A percentile compares a stretch with the other conserved stretches of the same genome.
Conservation (phyloP, 495 filamentous ascomycete genomes). For the Opeltia flavorubescens region DNA sequence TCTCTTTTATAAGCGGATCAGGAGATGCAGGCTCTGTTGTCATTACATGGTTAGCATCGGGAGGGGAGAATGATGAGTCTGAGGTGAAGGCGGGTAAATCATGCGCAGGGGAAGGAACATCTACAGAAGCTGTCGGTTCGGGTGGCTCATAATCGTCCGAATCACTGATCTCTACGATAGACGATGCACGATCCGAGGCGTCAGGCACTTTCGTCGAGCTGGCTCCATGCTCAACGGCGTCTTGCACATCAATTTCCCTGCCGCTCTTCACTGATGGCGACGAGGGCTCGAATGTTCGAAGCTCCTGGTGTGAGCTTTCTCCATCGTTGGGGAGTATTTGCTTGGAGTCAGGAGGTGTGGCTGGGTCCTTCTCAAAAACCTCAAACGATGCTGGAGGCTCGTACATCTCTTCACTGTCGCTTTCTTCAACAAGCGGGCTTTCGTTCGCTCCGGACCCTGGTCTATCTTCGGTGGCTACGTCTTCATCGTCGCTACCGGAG, state of each 20-base stretch:
- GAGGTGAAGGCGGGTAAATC: background rate
- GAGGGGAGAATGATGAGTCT: conserved; percentile 1
- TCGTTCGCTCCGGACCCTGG: background rate
- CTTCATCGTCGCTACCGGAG: conserved; percentile 14
- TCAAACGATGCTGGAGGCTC: conserved; percentile 1
- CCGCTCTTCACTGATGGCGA: background rate
- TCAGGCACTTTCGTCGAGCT: background rate
- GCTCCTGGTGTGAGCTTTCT: background rate
- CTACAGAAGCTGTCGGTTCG: conserved; percentile 28
- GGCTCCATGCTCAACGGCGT: background rate
- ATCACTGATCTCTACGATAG: conserved; percentile 6
- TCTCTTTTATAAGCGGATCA: background rate
- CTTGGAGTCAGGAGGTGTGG: background rate
- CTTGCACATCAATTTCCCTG: background rate
- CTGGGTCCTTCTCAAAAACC: background rate
- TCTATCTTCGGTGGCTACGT: conserved; percentile 5
- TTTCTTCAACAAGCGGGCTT: background rate
- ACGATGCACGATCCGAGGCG: background rate
- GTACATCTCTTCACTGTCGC: background rate
- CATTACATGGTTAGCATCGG: background rate
- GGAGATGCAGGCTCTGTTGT: background rate
- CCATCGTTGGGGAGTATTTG: too few relatives aligned
- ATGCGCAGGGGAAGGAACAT: conserved; percentile 2
- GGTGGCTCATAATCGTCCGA: conserved; percentile 48
- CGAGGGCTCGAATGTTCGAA: background rate